Base-by-base conservation (phyloP, 208 protist species). In the Naegleria fowleri region DNA sequence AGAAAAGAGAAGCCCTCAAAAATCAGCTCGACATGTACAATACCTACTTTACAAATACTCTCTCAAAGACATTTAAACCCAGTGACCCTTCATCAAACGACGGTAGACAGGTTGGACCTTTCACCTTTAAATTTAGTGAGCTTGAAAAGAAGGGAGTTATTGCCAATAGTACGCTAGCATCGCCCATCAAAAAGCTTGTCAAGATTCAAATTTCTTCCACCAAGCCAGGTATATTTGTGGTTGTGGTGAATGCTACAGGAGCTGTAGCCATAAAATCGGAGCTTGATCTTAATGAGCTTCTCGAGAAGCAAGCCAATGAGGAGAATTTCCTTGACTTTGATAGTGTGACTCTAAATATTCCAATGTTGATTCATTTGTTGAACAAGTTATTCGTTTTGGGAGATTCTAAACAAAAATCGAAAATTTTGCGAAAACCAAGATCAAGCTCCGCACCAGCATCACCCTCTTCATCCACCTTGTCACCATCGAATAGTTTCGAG, bases 381-480 rank as follows among this genome's bases (percentile, higher is more conserved):
- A 87, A 87, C 83, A 87, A 87, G 41, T 87, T 51, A 15, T 87
- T 87, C 43, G 83, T 87, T 22, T 29, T 87, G 36, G 83, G 33
- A 83, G 75, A 83, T 67, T 29, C 55, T 2, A 67, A 67, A 67
- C 11, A 67, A 67, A 29, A 29, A 19, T 4, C 55, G 3, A 67
- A 67, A 67, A n/a, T n/a, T n/a, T 19, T 29, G 3, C 11, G 11
- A 29, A 67, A 67, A 29, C 11, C 19, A 67, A 67, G 55, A 67
- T 3, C 55, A 67, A 29, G 19, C 11, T 67, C 55, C 55, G 13
- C 22, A 15, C 19, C 55, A 22, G 22, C 55, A 29, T 67, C 55
- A 67, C 11, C 55, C 19, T 29, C 55, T 29, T 67, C 55, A 7
- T 48, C 43, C 43, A 48, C 43, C 1, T 48, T 48, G 43, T 48